These are phyloP conservation scores for Lentinula sp. DNA, from an alignment of 768 basidiomycete species.

Conservation along the genomic window DNA sequence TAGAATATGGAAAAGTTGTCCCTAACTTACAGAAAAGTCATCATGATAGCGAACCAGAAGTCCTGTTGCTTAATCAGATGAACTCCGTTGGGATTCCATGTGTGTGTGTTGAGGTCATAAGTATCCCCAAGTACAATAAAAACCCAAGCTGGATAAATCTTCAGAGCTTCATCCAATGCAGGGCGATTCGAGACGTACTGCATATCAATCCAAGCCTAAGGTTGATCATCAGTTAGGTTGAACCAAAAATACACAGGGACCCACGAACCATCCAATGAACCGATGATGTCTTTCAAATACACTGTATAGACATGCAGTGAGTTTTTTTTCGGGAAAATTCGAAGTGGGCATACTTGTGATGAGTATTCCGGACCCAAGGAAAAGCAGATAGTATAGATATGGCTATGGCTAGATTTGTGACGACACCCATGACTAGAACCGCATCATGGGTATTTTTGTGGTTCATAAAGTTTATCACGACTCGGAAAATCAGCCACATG, in stretches of 20 bases:
- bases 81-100: slow-evolving; percentile 57
- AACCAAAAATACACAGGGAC: slow-evolving; percentile 8
- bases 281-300: slow-evolving; percentile 81
- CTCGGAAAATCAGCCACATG: slow-evolving; percentile 62
- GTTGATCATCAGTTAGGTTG: slow-evolving; percentile 4
- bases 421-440: slow-evolving; percentile 53
- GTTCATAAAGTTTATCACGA: slow-evolving; percentile 46
- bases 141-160: slow-evolving; percentile 40
- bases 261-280: slow-evolving; percentile 68
- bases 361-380: slow-evolving; percentile 75
- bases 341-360: slow-evolving; percentile 59
- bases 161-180: background rate
- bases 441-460: slow-evolving; percentile 46
- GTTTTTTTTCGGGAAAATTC: background rate
- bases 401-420: slow-evolving; percentile 54
- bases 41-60: slow-evolving; percentile 72
- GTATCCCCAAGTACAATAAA: slow-evolving; percentile 67
- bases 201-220: slow-evolving; percentile 41
- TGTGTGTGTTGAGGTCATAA: slow-evolving; percentile 47
- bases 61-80: slow-evolving; percentile 63
- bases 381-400: slow-evolving; percentile 62
- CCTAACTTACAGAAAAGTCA: slow-evolving; percentile 60
- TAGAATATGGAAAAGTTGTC: background rate
- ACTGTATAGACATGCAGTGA: slow-evolving; percentile 24
- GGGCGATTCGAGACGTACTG: slow-evolving; percentile 30